phyloP scores from a whole-genome alignment of 2,329 filamentous ascomycete species.

The Blumeriella jaapii region DNA sequence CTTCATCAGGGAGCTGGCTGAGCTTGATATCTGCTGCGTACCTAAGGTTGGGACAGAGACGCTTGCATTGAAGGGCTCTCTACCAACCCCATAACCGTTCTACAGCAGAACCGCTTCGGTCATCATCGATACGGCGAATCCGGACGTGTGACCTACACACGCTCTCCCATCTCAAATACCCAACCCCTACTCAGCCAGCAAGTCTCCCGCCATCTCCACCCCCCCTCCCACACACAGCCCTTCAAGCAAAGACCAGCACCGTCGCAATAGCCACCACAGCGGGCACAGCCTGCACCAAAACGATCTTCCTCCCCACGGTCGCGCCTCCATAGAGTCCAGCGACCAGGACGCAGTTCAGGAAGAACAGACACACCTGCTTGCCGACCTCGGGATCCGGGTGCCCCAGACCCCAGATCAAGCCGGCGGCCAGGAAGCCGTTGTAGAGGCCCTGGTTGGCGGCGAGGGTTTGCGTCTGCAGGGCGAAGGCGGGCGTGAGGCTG shows the following conservation, averaged over 20 bases:
- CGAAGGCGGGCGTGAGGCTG: conserved; percentile 34
- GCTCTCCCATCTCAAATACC: not conserved
- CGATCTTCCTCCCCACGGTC: conserved; percentile 32
- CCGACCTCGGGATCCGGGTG: conserved; percentile 34
- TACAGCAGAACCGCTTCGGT: no score
- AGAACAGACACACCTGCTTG: conserved; percentile 36
- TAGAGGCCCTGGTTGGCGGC: conserved; percentile 42
- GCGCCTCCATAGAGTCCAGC: conserved; percentile 36
- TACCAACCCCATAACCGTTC: no score
- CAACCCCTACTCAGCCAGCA: not conserved
- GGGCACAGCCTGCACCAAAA: conserved; percentile 34
- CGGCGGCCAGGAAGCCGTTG: conserved; percentile 41
- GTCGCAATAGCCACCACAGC: conserved; percentile 25
- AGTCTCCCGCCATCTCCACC: not conserved
- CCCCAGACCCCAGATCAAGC: conserved; percentile 35
- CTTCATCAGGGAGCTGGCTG: no score
- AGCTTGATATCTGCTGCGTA: no score
- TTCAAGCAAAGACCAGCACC: conserved; percentile 19
- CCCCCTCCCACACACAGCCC: no score
- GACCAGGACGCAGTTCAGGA: conserved; percentile 34
- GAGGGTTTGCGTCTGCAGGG: conserved; percentile 33
- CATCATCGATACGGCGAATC: no score
- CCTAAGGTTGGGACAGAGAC: no score
- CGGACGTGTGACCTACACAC: no score
- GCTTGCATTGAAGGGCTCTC: no score